phyloP scores from a whole-genome alignment of 805 yeast genomes.

The Zygosaccharomyces bailii region DNA sequence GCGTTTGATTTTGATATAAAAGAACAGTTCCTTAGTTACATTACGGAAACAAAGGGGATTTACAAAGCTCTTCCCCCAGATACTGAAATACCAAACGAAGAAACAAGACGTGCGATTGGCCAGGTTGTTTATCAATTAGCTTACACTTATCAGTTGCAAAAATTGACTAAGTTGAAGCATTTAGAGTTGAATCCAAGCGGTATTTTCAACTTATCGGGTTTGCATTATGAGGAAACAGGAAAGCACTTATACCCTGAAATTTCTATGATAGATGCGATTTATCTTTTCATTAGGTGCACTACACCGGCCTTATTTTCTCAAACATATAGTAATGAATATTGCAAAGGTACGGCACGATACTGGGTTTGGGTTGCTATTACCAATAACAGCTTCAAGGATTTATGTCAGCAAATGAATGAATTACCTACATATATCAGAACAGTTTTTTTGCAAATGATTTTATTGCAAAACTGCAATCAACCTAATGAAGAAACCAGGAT shows the following conservation, averaged over 20 bases:
- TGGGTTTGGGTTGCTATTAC: constrained; percentile 40
- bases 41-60: constrained; percentile 40
- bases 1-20: constrained; percentile 65
- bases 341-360: constrained; percentile 32
- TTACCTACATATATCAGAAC: constrained; percentile 37
- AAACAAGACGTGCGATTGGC: constrained; percentile 35
- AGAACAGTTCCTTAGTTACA: constrained; percentile 37
- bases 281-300: constrained; percentile 40
- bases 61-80: constrained; percentile 38
- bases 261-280: constrained; percentile 34
- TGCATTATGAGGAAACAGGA: constrained; percentile 23
- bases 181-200: constrained; percentile 37
- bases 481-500: constrained; percentile 39
- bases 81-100: constrained; percentile 29
- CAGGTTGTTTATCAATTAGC: constrained; percentile 39
- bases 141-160: constrained; percentile 35
- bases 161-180: constrained; percentile 28
- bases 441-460: constrained; percentile 42
- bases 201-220: constrained; percentile 29
- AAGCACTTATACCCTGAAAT: constrained; percentile 22
- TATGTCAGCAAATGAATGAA: constrained; percentile 15
- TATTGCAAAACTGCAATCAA: constrained; percentile 38
- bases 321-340: constrained; percentile 22
- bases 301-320: constrained; percentile 39
- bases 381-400: constrained; percentile 20